These are phyloP conservation scores for Huntiella bhutanensis DNA, from an alignment of 2,329 filamentous ascomycete genomes.

Conservation along the genomic window DNA sequence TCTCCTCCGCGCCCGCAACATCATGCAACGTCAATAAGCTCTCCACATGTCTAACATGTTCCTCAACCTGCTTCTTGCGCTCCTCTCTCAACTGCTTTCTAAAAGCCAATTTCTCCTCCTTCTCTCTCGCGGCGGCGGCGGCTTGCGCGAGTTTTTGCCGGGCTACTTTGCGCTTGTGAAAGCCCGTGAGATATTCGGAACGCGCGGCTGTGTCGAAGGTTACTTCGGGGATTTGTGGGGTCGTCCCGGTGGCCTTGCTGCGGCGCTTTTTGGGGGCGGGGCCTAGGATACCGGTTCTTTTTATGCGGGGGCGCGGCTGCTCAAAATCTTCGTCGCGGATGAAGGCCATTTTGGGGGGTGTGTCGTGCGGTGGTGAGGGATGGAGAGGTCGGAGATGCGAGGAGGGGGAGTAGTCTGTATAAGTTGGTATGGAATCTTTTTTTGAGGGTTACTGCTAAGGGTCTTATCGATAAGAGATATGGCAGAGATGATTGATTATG, in stretches of 20 bases:
- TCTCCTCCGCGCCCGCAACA: constrained; percentile 24
- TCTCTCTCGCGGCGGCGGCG: constrained; percentile 54
- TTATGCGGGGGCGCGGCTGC: constrained; percentile 27
- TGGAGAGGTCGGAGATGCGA: constrained; percentile 6
- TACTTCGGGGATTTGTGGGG: constrained; percentile 54
- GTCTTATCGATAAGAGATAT: constrained; percentile 9
- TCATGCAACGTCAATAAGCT: constrained; percentile 45
- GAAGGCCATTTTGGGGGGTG: constrained; percentile 5
- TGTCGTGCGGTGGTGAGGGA: not conserved
- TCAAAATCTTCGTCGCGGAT: constrained; percentile 23
- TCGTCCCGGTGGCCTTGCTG: constrained; percentile 22
- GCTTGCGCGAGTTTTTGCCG: constrained; percentile 73
- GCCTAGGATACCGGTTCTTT: constrained; percentile 36
- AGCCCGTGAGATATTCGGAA: constrained; percentile 79
- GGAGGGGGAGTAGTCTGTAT: not conserved
- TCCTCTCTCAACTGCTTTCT: constrained; percentile 69
- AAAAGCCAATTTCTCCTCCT: constrained; percentile 54
- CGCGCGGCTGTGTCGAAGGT: constrained; percentile 65
- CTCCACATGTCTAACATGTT: constrained; percentile 63
- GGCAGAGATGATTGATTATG: too few relatives aligned
- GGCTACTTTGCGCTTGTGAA: constrained; percentile 86
- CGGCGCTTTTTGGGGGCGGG: constrained; percentile 50
- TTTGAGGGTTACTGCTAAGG: constrained; percentile 4
- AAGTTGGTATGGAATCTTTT: constrained; percentile 7
- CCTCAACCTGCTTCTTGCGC: constrained; percentile 60